Percentiles rank a stretch among this genome's conserved stretches.
These are phyloP conservation scores for Zygotorulaspora danielsina DNA, from an alignment of 805 yeast species.

Conservation along the genomic window DNA sequence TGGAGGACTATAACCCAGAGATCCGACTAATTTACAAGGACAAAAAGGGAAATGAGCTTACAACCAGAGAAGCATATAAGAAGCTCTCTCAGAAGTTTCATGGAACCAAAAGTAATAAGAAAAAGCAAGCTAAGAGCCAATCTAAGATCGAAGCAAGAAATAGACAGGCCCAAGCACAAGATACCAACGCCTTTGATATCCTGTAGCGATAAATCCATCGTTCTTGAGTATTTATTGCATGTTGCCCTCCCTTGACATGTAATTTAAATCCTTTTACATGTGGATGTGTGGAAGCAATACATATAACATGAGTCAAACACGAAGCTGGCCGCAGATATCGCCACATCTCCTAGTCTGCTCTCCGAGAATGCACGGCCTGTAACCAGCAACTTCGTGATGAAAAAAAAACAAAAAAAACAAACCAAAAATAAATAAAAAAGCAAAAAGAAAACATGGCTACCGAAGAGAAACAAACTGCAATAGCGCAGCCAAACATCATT, in stretches of 20 bases:
- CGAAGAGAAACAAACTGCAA: too few relatives aligned
- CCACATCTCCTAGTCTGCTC: neutral
- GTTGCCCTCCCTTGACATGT: too few relatives aligned
- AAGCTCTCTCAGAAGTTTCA: constrained; percentile 74
- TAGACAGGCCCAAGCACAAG: constrained; percentile 4
- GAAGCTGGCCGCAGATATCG: neutral
- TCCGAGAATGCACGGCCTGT: constrained; percentile 1
- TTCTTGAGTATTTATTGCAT: too few relatives aligned
- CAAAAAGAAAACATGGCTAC: neutral
- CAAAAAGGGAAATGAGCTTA: constrained; percentile 54
- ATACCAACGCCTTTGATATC: constrained; percentile 5
- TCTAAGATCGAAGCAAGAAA: constrained; percentile 25
- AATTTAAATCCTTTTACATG: too few relatives aligned
- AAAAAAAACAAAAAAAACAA: constrained; percentile 1
- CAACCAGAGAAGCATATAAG: constrained; percentile 71
- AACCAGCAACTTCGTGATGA: constrained; percentile 1
- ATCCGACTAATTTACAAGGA: constrained; percentile 55
- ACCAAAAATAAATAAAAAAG: constrained; percentile 6
- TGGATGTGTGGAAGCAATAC: too few relatives aligned
- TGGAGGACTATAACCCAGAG: constrained; percentile 41
- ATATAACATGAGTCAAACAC: too few relatives aligned
- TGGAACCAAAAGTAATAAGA: constrained; percentile 42
- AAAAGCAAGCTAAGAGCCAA: constrained; percentile 23
- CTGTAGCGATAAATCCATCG: neutral
- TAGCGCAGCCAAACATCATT: too few relatives aligned